Evolutionary conservation across 2,329 filamentous ascomycete genomes (phyloP).

Genomic region (Stylonectria norvegica): DNA sequence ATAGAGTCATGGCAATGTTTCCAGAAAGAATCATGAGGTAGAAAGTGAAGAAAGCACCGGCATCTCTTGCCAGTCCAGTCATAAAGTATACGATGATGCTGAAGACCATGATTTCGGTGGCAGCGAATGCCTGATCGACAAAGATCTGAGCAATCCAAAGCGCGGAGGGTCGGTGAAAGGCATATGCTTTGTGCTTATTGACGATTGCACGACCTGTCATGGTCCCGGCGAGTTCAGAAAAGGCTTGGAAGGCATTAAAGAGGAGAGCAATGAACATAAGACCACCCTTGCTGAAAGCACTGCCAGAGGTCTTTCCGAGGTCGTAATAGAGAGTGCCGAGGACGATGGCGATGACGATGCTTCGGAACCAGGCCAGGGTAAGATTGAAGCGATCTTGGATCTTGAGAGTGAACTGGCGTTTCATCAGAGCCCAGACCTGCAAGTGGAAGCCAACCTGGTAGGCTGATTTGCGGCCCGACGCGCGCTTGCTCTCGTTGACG

Average conservation of each 20-base stretch:
- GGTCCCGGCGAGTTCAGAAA: slow-evolving; percentile 69
- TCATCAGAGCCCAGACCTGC: slow-evolving; percentile 79
- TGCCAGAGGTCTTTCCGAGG: slow-evolving; percentile 61
- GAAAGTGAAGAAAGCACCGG: slow-evolving; percentile 75
- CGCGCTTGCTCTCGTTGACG: slow-evolving; percentile 74
- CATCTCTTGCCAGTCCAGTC: slow-evolving; percentile 64
- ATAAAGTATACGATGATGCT: slow-evolving; percentile 78
- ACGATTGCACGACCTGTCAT: slow-evolving; percentile 76
- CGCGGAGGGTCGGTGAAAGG: slow-evolving; percentile 78
- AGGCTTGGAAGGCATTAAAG: slow-evolving; percentile 86
- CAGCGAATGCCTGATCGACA: slow-evolving; percentile 71
- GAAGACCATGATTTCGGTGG: slow-evolving; percentile 68
- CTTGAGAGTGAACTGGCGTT: slow-evolving; percentile 80
- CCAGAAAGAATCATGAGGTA: slow-evolving; percentile 66
- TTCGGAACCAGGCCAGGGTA: slow-evolving; percentile 64
- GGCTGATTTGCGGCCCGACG: slow-evolving; percentile 69
- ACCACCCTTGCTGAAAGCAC: slow-evolving; percentile 78
- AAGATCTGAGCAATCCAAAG: slow-evolving; percentile 81
- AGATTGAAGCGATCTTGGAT: slow-evolving; percentile 82
- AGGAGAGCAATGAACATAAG: slow-evolving; percentile 75
- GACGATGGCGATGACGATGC: slow-evolving; percentile 71
- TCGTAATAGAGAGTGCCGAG: slow-evolving; percentile 76
- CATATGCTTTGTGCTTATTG: slow-evolving; percentile 80
- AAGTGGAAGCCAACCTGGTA: slow-evolving; percentile 81
- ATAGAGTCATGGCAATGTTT: slow-evolving; percentile 71